Evolutionary conservation across 805 yeast genomes (phyloP), one percentile per base, ranked within the genome.

Genomic region (Yarrowia deformans): DNA sequence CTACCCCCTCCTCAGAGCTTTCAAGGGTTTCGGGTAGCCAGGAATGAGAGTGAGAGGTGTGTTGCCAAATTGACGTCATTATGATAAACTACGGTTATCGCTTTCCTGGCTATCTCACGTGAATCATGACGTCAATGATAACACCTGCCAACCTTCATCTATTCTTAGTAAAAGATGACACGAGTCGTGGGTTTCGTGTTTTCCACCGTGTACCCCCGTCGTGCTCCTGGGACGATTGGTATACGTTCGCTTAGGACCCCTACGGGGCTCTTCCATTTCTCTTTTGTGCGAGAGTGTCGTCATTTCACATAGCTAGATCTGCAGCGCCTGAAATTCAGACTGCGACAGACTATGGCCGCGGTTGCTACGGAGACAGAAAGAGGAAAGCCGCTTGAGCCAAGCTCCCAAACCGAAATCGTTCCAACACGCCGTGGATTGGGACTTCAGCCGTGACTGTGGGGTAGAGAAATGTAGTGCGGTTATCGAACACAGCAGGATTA

Each of bases 281-380:
- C 23, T 3, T 35, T 34, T 35, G 16, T 3, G 8, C 23, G 14
- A n/a, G 14, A 32, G 58, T 52, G 58, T 52, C 60, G 60, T 54
- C 60, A 54, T 54, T 23, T 39, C 60, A 54, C 60, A 54, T 54
- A 19, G 45, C 23, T 54, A 34, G 58, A 54, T 54, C 60, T 54
- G 60, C 60, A 39, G 14, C n/a, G 14, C 19, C 43, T 14, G 45
- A 54, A 54, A 54, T 34, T 54, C 23, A 35, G 34, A 35, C 16
- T 23, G 60, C 39, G 34, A 23, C 34, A 37, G 34, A 54, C 45
- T 54, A 35, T 19, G 7, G 32, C 23, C 16, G 8, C 8, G 45
- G 60, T 54, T 54, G 60, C 60, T 54, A 12, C 45, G 60, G 58
- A 52, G 58, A 52, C 58, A 52, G 42, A 52, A 52, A 52, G 43